Base-by-base conservation (phyloP, 169 alveolate genomes). In the Plasmodium gonderi region DNA sequence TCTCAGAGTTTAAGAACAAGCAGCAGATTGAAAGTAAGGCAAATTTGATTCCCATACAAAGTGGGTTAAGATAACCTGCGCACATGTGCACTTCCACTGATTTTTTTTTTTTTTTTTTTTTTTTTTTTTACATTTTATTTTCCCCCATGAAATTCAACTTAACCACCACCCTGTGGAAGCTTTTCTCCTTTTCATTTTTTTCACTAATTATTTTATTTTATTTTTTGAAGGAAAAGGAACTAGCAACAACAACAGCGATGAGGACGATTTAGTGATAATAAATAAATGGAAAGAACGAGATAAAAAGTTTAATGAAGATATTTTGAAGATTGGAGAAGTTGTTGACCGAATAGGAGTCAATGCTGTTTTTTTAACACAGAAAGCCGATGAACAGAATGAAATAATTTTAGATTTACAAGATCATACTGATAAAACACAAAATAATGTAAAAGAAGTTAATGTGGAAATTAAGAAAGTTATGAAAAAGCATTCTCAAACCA, bases 321-420 rank as follows among this genome's bases (percentile, higher is more conserved):
- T 95, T 49, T 79, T 91, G 92, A 95, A 94, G 87, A 95, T 95
- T 44, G 97, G 97, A 44, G 97, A 95, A 65, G 96, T 95, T 11
- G 95, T 95, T 8, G 97, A 95, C 65, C 91, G 95, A 76, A 95
- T 95, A 54, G 97, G 97, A 82, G 92, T 36, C 36, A 82, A 82
- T 36, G 82, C 82, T 33, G 92, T 44, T 82, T 38, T 68, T 33
- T 38, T 82, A 68, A 74, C 92, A 1, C 60, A 82, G 64, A 82
- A 82, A 38, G 92, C 92, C 12, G 82, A 82, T 8, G 83, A 82
- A 51, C 92, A 82, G 36, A 82, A 82, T 26, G 92, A 82, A 26
- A 82, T 82, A 69, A 82, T 82, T 36, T 11, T 87, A 91, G 80
- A 95, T 95, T 67, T 94, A 92, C 82, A 94, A 42, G 81, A 68